Percentiles rank a stretch among this genome's conserved stretches.
phyloP scores from a whole-genome alignment of 2,329 filamentous ascomycete species.

The Fusarium sp. region DNA sequence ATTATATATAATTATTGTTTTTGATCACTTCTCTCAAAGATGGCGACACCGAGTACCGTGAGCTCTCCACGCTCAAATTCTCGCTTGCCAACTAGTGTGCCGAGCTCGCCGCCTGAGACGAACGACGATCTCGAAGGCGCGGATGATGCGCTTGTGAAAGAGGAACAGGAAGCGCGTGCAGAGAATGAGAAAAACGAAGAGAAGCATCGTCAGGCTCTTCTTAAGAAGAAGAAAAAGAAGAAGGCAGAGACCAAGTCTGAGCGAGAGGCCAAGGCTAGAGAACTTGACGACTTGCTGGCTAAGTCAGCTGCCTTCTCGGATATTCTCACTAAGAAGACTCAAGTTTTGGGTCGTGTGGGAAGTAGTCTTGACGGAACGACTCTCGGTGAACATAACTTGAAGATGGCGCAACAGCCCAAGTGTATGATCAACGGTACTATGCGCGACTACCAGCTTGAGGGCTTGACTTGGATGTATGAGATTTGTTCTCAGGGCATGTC shows the following conservation, averaged over 20 bases:
- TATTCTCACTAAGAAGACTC: constrained; percentile 72
- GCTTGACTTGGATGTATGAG: constrained; percentile 95
- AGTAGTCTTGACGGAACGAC: constrained; percentile 69
- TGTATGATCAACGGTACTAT: constrained; percentile 89
- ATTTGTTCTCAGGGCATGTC: constrained; percentile 83
- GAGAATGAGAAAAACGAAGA: constrained; percentile 63
- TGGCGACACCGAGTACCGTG: constrained; percentile 48
- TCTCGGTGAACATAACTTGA: constrained; percentile 73
- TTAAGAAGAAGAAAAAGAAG: constrained; percentile 57
- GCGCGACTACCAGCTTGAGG: constrained; percentile 94
- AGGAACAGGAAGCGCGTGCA: constrained; percentile 51
- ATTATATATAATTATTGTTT: background rate
- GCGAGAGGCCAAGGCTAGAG: constrained; percentile 66
- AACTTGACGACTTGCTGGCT: constrained; percentile 68
- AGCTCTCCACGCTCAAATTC: constrained; percentile 49
- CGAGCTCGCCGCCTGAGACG: constrained; percentile 51
- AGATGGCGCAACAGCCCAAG: constrained; percentile 86
- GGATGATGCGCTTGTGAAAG: constrained; percentile 48
- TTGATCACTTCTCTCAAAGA: constrained; percentile 13
- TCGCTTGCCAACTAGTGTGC: constrained; percentile 49
- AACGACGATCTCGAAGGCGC: constrained; percentile 36
- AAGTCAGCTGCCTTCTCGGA: constrained; percentile 71
- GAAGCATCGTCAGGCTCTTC: constrained; percentile 53
- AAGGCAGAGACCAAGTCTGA: constrained; percentile 65
- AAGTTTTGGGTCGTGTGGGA: constrained; percentile 70